Evolutionary conservation across 305 asterid genomes (phyloP).

Genomic region (Salvia sclarea): DNA sequence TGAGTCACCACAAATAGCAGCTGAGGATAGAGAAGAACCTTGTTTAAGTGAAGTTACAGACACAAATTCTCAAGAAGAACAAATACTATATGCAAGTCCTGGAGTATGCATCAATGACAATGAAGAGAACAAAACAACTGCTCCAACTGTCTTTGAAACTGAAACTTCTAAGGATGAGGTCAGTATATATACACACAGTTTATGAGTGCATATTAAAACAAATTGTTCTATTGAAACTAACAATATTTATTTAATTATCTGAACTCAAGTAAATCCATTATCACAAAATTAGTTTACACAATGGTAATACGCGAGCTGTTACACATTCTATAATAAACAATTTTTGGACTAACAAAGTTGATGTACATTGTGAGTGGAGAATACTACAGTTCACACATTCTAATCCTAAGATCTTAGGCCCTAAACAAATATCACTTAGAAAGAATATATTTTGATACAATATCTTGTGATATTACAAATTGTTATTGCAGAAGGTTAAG

Average conservation of each 20-base stretch:
- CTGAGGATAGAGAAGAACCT: conserved; percentile 27
- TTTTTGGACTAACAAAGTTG: neutral
- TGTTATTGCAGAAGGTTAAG: too few species aligned
- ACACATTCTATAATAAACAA: too few species aligned
- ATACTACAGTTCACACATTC: neutral
- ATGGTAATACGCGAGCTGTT: too few species aligned
- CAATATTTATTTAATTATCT: neutral
- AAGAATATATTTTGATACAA: neutral
- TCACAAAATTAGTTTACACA: neutral
- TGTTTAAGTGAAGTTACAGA: conserved; percentile 29
- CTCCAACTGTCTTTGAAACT: conserved; percentile 17
- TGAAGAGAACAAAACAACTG: conserved; percentile 26
- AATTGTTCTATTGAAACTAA: neutral
- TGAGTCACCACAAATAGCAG: conserved; percentile 29
- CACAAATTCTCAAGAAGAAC: conserved; percentile 29
- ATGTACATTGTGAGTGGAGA: neutral
- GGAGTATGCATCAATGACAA: conserved; percentile 24
- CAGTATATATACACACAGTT: neutral
- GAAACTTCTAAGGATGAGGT: conserved; percentile 29
- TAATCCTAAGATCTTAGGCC: neutral
- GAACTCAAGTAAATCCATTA: neutral
- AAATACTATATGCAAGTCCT: conserved; percentile 23
- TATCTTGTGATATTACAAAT: neutral
- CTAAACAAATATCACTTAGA: neutral
- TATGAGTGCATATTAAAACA: neutral